Evolutionary conservation across 306 rosid genomes (phyloP).

Genomic region (Benincasa hispida): DNA sequence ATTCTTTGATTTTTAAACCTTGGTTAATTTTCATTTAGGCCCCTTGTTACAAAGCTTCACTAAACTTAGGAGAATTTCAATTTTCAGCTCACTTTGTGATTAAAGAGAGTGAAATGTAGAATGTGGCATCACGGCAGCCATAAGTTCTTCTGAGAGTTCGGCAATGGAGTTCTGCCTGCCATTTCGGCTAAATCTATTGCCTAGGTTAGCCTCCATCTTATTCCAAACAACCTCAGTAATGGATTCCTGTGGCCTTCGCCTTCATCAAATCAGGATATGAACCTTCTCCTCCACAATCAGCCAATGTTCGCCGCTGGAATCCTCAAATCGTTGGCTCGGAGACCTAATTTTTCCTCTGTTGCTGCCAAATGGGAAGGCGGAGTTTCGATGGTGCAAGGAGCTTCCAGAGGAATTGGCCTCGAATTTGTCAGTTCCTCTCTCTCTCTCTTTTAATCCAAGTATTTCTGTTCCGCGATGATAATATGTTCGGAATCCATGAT

Average conservation of each 20-base stretch:
- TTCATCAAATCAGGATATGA: neutral
- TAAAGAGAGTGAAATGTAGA: neutral
- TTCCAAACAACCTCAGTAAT: neutral
- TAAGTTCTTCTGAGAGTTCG: neutral
- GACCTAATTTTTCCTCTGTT: conserved; percentile 21
- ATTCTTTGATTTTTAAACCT: too few relatives aligned
- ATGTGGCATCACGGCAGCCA: conserved; percentile 1
- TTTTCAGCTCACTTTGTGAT: neutral
- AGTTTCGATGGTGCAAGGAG: conserved; percentile 45
- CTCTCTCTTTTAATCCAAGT: neutral
- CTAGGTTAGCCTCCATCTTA: neutral
- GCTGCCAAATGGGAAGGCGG: conserved; percentile 34
- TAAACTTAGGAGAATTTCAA: neutral
- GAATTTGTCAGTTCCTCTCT: conserved; percentile 29
- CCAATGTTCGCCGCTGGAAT: conserved; percentile 12
- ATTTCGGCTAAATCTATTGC: neutral
- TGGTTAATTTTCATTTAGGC: too few relatives aligned
- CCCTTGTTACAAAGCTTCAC: too few relatives aligned
- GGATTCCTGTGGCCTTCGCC: neutral
- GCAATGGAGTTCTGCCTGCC: neutral
- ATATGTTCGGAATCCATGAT: neutral
- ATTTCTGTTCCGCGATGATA: neutral
- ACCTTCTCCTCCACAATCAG: conserved; percentile 10
- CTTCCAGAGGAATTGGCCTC: conserved; percentile 50
- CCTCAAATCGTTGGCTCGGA: conserved; percentile 1